Evolutionary conservation across 1,284 basidiomycete genomes (phyloP), one percentile per base, ranked within the genome.

Genomic region (Rhodotorula mucilaginosa): DNA sequence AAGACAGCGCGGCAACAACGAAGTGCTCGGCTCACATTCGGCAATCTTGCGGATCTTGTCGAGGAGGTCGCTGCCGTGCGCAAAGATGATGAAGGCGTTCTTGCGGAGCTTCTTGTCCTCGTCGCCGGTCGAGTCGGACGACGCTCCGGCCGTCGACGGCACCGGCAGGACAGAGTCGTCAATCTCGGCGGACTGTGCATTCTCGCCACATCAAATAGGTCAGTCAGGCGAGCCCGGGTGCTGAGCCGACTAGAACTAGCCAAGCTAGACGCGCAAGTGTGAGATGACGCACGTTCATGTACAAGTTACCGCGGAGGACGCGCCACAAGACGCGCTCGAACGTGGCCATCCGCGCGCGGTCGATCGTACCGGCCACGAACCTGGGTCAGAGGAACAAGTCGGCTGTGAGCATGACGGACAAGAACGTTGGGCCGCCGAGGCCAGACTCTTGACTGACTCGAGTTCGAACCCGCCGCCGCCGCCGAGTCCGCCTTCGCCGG

Each of bases 81-180:
- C 97, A 80, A 99, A 99, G 82, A 99, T 98, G 84, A 99, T 97
- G 84, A 99, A 99, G 58, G 99, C 97, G 78, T 98, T 95, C 87
- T 99, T 99, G 84, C 90, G 88, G 13, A 80, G 70, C 46, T 71
- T 72, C 65, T 74, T 77, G 82, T 94, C 90, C 52, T 84, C 85
- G 57, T 90, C 90, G 54, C 68, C 72, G 29, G 70, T 72, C 19
- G 71, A 72, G 59, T 64, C 78, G 44, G 54, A 46, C 18, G 54
- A 31, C 31, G 80, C 82, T 3, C 90, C 90, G 58, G 85, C 85
- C 21, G 93, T 89, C 79, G 98, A 91, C 70, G 94, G 86, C 79
- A 99, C 97, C 2, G 93, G 91, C 78, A 76, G 67, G 52, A 72
- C 74, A 39, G 69, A 65, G 62, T 96, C 91, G 58, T 88, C 87